phyloP scores from a whole-genome alignment of 371 early-diverging fungal species.

The Dinochytrium kinnereticum region DNA sequence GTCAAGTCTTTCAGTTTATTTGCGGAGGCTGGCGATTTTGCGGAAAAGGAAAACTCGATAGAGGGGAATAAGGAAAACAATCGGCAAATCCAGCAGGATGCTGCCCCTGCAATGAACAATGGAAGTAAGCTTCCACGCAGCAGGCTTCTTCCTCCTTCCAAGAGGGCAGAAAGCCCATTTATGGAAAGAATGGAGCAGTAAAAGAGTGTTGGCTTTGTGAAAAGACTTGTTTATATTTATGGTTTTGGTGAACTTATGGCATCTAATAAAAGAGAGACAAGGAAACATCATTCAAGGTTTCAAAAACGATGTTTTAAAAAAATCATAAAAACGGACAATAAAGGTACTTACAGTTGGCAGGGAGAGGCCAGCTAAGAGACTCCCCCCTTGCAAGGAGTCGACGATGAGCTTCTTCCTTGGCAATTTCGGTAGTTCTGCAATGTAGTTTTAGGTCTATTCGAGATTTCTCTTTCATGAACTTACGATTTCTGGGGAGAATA shows the following conservation, averaged over 20 bases:
- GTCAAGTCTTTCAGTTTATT: neutral
- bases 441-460: neutral
- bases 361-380: slow-evolving; percentile 52
- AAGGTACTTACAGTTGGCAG: slow-evolving; percentile 40
- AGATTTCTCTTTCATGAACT: neutral
- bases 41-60: too few species aligned
- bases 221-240: too few species aligned
- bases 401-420: slow-evolving; percentile 47
- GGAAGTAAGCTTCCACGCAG: slow-evolving; percentile 11
- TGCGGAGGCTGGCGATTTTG: neutral
- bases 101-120: neutral
- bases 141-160: neutral
- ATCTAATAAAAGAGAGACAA: too few species aligned
- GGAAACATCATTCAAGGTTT: too few species aligned
- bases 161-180: slow-evolving; percentile 7
- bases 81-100: too few species aligned
- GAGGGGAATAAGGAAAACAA: too few species aligned
- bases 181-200: too few species aligned
- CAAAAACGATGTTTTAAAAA: too few species aligned
- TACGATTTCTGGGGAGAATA: slow-evolving; percentile 30
- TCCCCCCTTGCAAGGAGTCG: slow-evolving; percentile 48
- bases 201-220: too few species aligned
- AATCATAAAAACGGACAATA: neutral
- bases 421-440: slow-evolving; percentile 35
- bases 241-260: neutral